Conservation (phyloP, 106 monocot species). For the Triglochin maritima region DNA sequence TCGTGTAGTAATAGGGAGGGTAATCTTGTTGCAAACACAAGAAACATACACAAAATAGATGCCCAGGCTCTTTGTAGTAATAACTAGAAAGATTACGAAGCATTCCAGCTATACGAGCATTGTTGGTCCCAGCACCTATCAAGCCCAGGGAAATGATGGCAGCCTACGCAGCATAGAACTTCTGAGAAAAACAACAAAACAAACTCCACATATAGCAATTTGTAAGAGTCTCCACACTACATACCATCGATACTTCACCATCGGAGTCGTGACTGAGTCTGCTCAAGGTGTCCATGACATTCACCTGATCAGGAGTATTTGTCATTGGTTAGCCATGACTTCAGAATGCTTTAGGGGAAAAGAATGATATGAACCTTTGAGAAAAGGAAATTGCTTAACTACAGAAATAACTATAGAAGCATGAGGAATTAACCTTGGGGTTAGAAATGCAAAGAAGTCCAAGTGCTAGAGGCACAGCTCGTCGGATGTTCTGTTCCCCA, state of each 20-base stretch:
- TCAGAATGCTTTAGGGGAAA: too few species aligned
- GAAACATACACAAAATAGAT: slow-evolving; percentile 85
- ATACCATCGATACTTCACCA: slow-evolving; percentile 89
- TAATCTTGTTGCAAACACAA: background rate
- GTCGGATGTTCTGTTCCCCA: slow-evolving; percentile 92
- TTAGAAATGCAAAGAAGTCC: slow-evolving; percentile 94
- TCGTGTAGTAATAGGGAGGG: too few species aligned
- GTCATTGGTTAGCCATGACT: background rate
- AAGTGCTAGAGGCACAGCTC: slow-evolving; percentile 87
- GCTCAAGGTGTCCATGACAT: slow-evolving; percentile 95
- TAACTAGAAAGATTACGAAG: slow-evolving; percentile 97
- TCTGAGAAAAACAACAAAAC: background rate
- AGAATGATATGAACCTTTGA: too few species aligned
- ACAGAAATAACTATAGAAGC: too few species aligned
- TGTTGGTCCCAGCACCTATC: slow-evolving; percentile 92
- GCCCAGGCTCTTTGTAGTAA: slow-evolving; percentile 96
- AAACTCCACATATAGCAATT: background rate
- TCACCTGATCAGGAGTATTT: slow-evolving; percentile 36
- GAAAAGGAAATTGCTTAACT: too few species aligned
- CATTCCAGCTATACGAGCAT: slow-evolving; percentile 95
- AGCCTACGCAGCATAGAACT: slow-evolving; percentile 32
- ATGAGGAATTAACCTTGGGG: slow-evolving; percentile 47
- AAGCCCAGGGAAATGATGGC: slow-evolving; percentile 90
- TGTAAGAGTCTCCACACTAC: background rate
- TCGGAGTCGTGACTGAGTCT: slow-evolving; percentile 95